Conservation (phyloP, 345 rosid genomes). For the Populus alba region DNA sequence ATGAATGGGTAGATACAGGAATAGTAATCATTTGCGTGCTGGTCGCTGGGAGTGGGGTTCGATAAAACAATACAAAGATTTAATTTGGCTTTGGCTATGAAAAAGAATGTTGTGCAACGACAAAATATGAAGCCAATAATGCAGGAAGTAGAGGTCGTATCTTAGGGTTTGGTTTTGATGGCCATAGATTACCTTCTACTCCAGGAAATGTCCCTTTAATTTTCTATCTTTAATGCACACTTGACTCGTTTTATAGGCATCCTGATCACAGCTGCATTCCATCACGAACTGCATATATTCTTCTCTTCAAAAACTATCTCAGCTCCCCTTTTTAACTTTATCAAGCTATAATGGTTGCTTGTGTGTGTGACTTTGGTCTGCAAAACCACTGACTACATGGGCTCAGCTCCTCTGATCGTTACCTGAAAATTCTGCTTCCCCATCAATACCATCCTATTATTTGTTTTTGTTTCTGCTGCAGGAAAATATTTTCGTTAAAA, state of each 20-base stretch:
- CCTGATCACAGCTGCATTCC: not conserved
- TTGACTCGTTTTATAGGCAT: conserved; percentile 3
- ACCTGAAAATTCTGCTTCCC: not conserved
- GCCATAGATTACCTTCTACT: not conserved
- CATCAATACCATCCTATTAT: too few species aligned
- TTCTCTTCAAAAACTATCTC: not conserved
- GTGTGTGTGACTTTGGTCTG: not conserved
- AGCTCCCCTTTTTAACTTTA: not conserved
- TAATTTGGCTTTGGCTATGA: not conserved
- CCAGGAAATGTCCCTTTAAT: not conserved
- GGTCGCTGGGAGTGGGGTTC: conserved; percentile 4
- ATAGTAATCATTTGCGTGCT: conserved; percentile 7
- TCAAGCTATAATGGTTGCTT: not conserved
- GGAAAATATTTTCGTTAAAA: too few species aligned
- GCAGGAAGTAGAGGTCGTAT: not conserved
- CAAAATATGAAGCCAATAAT: not conserved
- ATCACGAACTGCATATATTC: not conserved
- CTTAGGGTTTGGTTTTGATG: not conserved
- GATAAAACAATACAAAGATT: not conserved
- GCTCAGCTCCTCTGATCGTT: not conserved
- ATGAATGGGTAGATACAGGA: not conserved
- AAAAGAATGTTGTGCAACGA: not conserved
- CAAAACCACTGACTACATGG: not conserved
- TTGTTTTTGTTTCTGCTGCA: too few species aligned
- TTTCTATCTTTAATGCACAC: conserved; percentile 2